Evolutionary conservation across 2,329 filamentous ascomycete genomes (phyloP).

Genomic region (Xylariaceae sp.): DNA sequence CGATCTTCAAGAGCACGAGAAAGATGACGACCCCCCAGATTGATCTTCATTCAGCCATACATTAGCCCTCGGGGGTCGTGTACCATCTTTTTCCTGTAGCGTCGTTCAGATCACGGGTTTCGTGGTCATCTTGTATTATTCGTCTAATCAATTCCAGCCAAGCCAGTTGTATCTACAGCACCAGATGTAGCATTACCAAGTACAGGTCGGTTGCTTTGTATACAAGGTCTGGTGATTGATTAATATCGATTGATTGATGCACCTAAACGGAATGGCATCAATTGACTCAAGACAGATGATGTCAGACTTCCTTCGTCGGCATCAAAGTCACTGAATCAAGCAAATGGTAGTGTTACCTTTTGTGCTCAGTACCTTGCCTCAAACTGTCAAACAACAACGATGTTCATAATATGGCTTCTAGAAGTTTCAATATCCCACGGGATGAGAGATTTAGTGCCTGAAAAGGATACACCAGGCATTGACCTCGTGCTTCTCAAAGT

Average conservation of each 20-base stretch:
- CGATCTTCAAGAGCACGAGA: constrained; percentile 31
- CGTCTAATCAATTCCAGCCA: constrained; percentile 4
- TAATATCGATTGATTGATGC: background rate
- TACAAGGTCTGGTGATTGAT: constrained; percentile 14
- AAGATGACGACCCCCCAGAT: constrained; percentile 14
- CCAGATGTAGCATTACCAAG: too few relatives aligned
- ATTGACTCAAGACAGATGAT: constrained; percentile 33
- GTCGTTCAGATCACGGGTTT: constrained; percentile 23
- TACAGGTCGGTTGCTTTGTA: constrained; percentile 2
- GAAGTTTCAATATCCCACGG: background rate
- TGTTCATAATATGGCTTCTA: background rate
- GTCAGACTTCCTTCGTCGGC: constrained; percentile 30
- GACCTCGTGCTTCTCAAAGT: background rate
- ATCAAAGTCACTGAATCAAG: constrained; percentile 12
- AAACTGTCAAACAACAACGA: constrained; percentile 1
- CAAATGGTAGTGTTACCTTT: constrained; percentile 20
- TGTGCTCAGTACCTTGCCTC: constrained; percentile 13
- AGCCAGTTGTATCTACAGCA: too few relatives aligned
- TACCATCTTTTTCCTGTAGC: constrained; percentile 23
- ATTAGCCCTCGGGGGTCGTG: constrained; percentile 29
- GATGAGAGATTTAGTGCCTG: too few relatives aligned
- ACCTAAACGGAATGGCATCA: background rate
- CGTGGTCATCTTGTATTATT: constrained; percentile 24
- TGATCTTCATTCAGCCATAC: constrained; percentile 31
- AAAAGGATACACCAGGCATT: too few relatives aligned